Evolutionary conservation across 176 grass and related monocot genomes (phyloP).

Genomic region (Hordeum marinum): DNA sequence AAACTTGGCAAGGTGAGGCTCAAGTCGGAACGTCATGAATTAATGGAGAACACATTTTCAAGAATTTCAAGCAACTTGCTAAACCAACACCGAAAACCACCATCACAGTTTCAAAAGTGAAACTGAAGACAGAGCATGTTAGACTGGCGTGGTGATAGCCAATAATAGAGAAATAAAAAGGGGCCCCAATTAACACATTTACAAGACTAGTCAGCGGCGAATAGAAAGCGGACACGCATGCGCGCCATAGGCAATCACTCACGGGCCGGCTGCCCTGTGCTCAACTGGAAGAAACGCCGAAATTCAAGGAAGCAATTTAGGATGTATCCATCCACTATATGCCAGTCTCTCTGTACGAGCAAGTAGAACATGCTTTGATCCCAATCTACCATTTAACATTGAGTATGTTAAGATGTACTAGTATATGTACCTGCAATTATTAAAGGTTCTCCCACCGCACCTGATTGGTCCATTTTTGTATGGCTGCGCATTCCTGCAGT

Average conservation of each 20-base stretch:
- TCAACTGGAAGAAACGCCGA: background rate
- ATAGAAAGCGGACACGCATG: background rate
- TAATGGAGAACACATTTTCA: too few relatives aligned
- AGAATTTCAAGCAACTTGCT: too few relatives aligned
- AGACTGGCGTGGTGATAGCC: too few relatives aligned
- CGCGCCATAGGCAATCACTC: background rate
- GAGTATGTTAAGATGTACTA: background rate
- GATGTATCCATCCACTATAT: background rate
- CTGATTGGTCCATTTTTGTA: slow-evolving; percentile 4
- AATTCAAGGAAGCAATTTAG: background rate
- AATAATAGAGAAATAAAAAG: too few relatives aligned
- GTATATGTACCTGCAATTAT: background rate
- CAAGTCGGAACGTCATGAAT: too few relatives aligned
- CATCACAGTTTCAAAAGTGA: too few relatives aligned
- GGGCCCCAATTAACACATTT: too few relatives aligned
- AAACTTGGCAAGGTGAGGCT: too few relatives aligned
- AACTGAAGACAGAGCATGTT: too few relatives aligned
- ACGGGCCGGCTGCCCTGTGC: background rate
- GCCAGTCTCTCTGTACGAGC: background rate
- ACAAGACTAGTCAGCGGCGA: too few relatives aligned
- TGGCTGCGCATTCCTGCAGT: background rate
- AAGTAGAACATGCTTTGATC: background rate
- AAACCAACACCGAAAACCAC: too few relatives aligned
- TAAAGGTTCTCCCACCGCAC: background rate
- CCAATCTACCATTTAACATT: too few relatives aligned